Evolutionary conservation across 176 grass and related monocot genomes (phyloP).

Genomic region (Secale cereale): DNA sequence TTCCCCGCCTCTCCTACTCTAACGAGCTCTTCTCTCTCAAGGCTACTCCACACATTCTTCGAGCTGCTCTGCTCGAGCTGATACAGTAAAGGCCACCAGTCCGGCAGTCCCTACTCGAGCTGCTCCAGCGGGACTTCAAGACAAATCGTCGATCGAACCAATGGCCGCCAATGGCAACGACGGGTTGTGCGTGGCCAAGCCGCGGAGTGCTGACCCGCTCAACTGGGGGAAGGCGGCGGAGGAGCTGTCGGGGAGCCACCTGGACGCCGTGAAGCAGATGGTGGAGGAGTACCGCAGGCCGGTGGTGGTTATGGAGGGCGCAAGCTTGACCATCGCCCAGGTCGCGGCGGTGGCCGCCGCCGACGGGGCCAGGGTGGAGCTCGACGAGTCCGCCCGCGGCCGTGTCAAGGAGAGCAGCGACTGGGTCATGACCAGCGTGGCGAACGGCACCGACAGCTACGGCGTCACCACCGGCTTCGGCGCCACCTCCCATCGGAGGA

Average conservation of each 20-base stretch:
- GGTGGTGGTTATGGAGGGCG: conserved; percentile 56
- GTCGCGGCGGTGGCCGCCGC: conserved; percentile 57
- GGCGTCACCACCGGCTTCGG: conserved; percentile 10
- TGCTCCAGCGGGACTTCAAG: too few species aligned
- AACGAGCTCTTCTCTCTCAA: background rate
- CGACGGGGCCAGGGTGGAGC: conserved; percentile 5
- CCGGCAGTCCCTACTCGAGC: background rate
- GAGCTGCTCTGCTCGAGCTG: too few species aligned
- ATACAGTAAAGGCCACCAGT: background rate
- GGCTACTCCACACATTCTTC: background rate
- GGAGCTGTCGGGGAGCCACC: conserved; percentile 46
- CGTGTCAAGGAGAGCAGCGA: conserved; percentile 3
- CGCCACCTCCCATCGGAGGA: background rate
- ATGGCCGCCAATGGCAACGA: conserved; percentile 6
- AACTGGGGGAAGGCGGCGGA: conserved; percentile 60
- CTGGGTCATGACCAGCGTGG: conserved; percentile 9
- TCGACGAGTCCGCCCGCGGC: background rate
- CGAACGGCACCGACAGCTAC: background rate
- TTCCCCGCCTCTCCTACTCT: background rate
- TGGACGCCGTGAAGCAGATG: conserved; percentile 70
- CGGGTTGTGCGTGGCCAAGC: conserved; percentile 13
- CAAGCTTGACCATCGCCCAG: conserved; percentile 58
- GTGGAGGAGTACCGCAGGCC: conserved; percentile 52
- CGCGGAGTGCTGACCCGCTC: conserved; percentile 36
- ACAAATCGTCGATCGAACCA: background rate